phyloP scores from a whole-genome alignment of 805 yeast genomes.

The Saccharomycopsis sp. region DNA sequence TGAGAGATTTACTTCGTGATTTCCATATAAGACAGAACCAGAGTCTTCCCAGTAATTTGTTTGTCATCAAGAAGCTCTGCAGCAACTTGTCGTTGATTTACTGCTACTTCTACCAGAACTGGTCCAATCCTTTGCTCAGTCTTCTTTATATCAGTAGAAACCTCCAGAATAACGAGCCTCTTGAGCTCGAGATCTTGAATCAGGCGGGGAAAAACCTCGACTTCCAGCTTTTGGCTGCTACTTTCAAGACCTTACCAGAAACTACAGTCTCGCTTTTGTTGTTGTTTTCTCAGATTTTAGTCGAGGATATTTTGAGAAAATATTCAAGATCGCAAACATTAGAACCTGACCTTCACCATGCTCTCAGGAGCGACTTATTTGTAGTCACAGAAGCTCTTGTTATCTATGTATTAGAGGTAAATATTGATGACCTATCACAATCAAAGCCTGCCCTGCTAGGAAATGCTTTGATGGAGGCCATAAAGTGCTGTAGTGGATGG shows the following conservation, averaged over 20 bases:
- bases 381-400: slow-evolving; percentile 26
- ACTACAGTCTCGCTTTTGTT: slow-evolving; percentile 22
- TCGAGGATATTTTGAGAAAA: slow-evolving; percentile 43
- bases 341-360: slow-evolving; percentile 31
- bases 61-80: slow-evolving; percentile 54
- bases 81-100: slow-evolving; percentile 48
- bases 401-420: slow-evolving; percentile 17
- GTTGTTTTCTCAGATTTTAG: slow-evolving; percentile 39
- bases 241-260: slow-evolving; percentile 8
- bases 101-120: slow-evolving; percentile 32
- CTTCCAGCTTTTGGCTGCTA: slow-evolving; percentile 3
- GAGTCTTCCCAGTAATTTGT: slow-evolving; percentile 22
- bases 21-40: slow-evolving; percentile 9
- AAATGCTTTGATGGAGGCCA: background rate
- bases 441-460: background rate
- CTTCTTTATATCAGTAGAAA: slow-evolving; percentile 21
- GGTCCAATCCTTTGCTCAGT: slow-evolving; percentile 37
- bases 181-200: slow-evolving; percentile 8
- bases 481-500: slow-evolving; percentile 10
- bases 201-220: background rate
- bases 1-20: slow-evolving; percentile 14
- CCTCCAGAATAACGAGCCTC: slow-evolving; percentile 12
- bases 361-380: slow-evolving; percentile 33
- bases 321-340: slow-evolving; percentile 6
- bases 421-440: slow-evolving; percentile 3